Evolutionary conservation across 768 basidiomycete genomes (phyloP), one percentile per base, ranked within the genome.

Genomic region (Pisolithus marmoratus): DNA sequence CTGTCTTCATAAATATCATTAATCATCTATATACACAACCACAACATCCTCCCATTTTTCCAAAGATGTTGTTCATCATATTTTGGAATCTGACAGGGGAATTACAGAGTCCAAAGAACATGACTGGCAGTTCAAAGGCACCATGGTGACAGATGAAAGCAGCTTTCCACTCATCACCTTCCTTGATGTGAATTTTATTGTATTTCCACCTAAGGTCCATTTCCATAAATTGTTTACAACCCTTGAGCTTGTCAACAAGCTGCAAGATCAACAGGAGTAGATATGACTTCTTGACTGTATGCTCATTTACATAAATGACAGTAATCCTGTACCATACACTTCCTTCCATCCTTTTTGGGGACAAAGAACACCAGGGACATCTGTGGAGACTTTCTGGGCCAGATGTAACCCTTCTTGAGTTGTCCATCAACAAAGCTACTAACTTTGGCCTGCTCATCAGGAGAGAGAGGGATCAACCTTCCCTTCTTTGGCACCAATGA

Each of bases 401-500:
- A 45, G 19, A 41, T 56, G 23, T 43, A 46, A 0, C 55, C 54
- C 26, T 45, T 53, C 6, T n/a, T 37, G 1, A 56, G 38, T 15
- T 56, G 50, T 22, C 51, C 58, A 26, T 58, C 41, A 7, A 58
- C 8, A 44, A 57, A 57, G 27, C 38, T 19, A 14, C 2, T 15
- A 4, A 40, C 36, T 22, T 49, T 23, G 2, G 1, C 2, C 4
- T 31, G 31, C 9, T 31, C 2, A 14, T 31, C 31, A 31, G 11
- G 11, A 1, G 11, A 31, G 11, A 31, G 31, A 31, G 31, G 31
- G 31, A 31, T 31, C 8, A 31, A 12, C 8, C 31, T 12, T 12
- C 31, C 31, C 11, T 12, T 12, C 12, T 31, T 31, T 8, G 9
- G 11, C 2, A 31, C 31, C 11, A 12, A 31, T 12, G 11, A 12